Percentiles rank a stretch among this genome's conserved stretches.
These are phyloP conservation scores for Agaricus bisporus DNA, from an alignment of 768 basidiomycete species.

Conservation along the genomic window DNA sequence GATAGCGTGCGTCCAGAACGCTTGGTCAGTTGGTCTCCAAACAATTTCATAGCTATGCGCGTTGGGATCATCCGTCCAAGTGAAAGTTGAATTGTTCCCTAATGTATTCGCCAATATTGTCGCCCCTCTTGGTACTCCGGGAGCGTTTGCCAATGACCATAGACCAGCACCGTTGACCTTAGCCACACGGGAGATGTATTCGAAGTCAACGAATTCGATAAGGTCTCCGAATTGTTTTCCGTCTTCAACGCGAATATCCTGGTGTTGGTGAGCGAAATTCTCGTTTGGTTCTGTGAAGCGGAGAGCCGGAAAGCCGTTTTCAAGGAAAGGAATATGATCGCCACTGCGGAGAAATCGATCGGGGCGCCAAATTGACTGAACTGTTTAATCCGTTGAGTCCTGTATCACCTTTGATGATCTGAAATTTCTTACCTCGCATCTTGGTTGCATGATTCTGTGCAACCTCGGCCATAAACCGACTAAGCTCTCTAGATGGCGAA, in stretches of 20 bases:
- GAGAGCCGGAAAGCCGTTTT: conserved; percentile 44
- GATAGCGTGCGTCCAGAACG: conserved; percentile 43
- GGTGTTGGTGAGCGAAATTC: conserved; percentile 54
- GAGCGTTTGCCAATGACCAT: conserved; percentile 52
- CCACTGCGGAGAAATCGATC: conserved; percentile 54
- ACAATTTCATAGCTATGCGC: conserved; percentile 44
- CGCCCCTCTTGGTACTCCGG: conserved; percentile 45
- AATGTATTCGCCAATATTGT: conserved; percentile 39
- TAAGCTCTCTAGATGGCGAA: conserved; percentile 44
- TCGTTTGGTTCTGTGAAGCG: conserved; percentile 54
- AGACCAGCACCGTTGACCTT: conserved; percentile 45
- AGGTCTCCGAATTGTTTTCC: conserved; percentile 54
- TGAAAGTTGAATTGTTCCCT: conserved; percentile 49
- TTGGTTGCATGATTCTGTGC: conserved; percentile 39
- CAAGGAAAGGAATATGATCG: conserved; percentile 46
- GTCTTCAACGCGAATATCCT: conserved; percentile 43
- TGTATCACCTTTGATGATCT: not conserved
- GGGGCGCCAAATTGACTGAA: conserved; percentile 43
- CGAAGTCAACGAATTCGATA: conserved; percentile 45
- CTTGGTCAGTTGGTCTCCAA: conserved; percentile 42
- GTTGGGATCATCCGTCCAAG: conserved; percentile 34
- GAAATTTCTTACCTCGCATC: conserved; percentile 38
- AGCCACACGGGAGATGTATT: conserved; percentile 44
- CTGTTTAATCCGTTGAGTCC: conserved; percentile 19
- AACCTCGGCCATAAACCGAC: conserved; percentile 47